phyloP scores from a whole-genome alignment of 352 stramenopile genomes.

The Pelagophyceae sp. region DNA sequence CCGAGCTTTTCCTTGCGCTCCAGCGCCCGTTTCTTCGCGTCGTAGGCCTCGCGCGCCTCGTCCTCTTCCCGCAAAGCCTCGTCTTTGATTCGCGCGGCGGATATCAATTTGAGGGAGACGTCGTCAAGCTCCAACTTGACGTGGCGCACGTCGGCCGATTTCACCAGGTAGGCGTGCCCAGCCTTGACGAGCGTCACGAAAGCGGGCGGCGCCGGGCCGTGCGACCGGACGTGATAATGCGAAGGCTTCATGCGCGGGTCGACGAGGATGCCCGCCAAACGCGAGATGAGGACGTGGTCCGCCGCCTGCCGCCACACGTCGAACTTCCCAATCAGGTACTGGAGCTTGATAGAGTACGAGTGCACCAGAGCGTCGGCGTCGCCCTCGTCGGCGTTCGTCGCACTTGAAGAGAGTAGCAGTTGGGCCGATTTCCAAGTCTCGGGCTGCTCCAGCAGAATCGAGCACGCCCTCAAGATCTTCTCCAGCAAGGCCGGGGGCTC shows the following conservation, averaged over 20 bases:
- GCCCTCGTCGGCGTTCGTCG: conserved; percentile 25
- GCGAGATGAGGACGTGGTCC: conserved; percentile 1
- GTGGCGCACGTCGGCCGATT: conserved; percentile 18
- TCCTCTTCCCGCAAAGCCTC: background rate
- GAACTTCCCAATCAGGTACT: conserved; percentile 20
- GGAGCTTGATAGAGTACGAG: conserved; percentile 25
- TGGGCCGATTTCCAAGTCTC: conserved; percentile 27
- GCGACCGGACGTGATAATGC: conserved; percentile 23
- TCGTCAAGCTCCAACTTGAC: background rate
- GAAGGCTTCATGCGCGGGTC: conserved; percentile 23
- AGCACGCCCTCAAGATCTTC: conserved; percentile 22
- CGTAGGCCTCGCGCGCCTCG: background rate
- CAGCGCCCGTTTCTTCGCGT: background rate
- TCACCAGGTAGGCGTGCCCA: conserved; percentile 19
- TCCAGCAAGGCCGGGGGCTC: conserved; percentile 23
- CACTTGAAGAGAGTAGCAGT: conserved; percentile 6
- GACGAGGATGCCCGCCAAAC: conserved; percentile 22
- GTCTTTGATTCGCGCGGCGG: background rate
- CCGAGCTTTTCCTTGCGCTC: background rate
- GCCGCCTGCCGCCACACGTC: conserved; percentile 20
- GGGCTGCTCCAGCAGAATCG: conserved; percentile 17
- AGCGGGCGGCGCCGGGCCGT: conserved; percentile 15
- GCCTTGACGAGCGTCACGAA: conserved; percentile 19
- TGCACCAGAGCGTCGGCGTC: conserved; percentile 16
- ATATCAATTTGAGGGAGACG: background rate